phyloP scores from a whole-genome alignment of 2,329 filamentous ascomycete genomes.

The Penicillium sp. region DNA sequence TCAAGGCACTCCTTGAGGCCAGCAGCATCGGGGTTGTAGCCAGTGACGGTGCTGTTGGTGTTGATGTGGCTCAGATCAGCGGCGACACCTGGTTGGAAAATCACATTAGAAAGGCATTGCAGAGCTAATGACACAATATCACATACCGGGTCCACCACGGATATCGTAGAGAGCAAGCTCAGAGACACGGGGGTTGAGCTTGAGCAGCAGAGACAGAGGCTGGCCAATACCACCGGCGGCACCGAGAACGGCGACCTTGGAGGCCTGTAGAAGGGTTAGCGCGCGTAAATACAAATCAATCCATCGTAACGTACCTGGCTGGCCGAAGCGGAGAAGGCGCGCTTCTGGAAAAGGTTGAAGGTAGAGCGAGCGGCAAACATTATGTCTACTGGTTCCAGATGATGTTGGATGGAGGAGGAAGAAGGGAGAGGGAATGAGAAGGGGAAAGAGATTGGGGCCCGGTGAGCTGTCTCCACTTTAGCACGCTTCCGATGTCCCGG shows the following conservation, averaged over 20 bases:
- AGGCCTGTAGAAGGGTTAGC: slow-evolving; percentile 61
- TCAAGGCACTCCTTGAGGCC: slow-evolving; percentile 79
- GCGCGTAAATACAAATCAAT: slow-evolving; percentile 3
- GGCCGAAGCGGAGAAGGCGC: slow-evolving; percentile 78
- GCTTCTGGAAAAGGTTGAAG: slow-evolving; percentile 64
- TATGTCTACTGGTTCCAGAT: slow-evolving; percentile 35
- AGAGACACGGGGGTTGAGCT: slow-evolving; percentile 94
- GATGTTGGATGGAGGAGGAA: slow-evolving; percentile 17
- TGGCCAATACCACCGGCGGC: slow-evolving; percentile 98
- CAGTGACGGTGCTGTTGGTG: slow-evolving; percentile 92
- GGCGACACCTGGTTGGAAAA: slow-evolving; percentile 72
- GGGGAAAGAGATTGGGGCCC: slow-evolving; percentile 12
- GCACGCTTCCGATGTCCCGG: slow-evolving; percentile 19
- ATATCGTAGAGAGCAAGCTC: slow-evolving; percentile 98
- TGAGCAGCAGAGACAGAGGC: slow-evolving; percentile 94
- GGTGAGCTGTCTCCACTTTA: slow-evolving; percentile 11
- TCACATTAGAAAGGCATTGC: slow-evolving; percentile 4
- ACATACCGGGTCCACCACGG: slow-evolving; percentile 80
- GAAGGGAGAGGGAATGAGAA: slow-evolving; percentile 10
- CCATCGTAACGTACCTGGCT: slow-evolving; percentile 61
- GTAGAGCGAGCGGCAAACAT: slow-evolving; percentile 73
- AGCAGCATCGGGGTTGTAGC: slow-evolving; percentile 75
- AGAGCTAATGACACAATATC: neutral
- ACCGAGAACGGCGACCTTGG: slow-evolving; percentile 97
- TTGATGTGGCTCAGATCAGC: slow-evolving; percentile 99